These are phyloP conservation scores for Neurospora sp. DNA, from an alignment of 495 filamentous ascomycete species.

Conservation along the genomic window DNA sequence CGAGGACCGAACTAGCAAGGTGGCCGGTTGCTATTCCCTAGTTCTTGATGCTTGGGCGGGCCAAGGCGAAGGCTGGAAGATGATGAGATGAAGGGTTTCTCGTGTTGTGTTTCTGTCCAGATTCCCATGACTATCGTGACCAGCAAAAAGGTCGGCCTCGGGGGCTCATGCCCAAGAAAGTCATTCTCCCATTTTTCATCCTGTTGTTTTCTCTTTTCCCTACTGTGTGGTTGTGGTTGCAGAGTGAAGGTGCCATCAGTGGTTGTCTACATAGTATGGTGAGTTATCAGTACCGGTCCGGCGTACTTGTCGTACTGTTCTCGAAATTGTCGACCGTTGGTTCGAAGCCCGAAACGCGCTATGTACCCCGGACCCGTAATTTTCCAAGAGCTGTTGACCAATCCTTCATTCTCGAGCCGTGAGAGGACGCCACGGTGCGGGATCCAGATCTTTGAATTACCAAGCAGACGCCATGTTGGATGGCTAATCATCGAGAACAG, in stretches of 20 bases:
- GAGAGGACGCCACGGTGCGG: background rate
- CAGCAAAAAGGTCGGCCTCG: background rate
- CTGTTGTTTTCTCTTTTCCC: background rate
- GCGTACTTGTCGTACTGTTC: background rate
- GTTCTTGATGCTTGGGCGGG: background rate
- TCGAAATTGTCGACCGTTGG: background rate
- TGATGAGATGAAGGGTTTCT: background rate
- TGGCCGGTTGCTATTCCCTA: background rate
- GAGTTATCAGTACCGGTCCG: background rate
- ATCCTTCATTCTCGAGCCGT: background rate
- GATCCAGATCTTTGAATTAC: background rate
- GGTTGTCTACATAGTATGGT: background rate
- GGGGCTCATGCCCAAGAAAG: background rate
- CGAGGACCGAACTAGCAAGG: background rate
- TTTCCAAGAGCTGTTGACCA: background rate
- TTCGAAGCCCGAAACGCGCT: background rate
- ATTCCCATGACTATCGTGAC: background rate
- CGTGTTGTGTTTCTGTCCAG: background rate
- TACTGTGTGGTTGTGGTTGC: background rate
- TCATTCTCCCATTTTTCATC: background rate
- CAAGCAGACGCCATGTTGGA: background rate
- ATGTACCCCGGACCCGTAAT: background rate
- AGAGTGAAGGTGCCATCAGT: background rate
- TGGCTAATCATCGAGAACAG: background rate
- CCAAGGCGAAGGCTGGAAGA: background rate